A percentile compares a stretch with the other conserved stretches of the same genome.
phyloP scores from a whole-genome alignment of 2,329 filamentous ascomycete species.

The Calycina marina region DNA sequence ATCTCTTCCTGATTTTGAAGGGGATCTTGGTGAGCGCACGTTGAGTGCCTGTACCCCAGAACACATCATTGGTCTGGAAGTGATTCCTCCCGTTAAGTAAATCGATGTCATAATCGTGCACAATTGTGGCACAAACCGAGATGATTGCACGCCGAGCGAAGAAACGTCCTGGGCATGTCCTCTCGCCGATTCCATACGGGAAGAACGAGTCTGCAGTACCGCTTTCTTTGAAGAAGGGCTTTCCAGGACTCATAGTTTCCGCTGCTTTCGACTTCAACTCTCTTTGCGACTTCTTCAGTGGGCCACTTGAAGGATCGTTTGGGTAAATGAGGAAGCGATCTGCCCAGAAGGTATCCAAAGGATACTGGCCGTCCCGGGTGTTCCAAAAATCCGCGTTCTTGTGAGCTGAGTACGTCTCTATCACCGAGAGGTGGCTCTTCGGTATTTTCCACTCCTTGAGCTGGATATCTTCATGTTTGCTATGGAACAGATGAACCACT shows the following conservation, averaged over 20 bases:
- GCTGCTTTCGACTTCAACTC: not conserved
- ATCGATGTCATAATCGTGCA: not conserved
- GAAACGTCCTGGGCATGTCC: not conserved
- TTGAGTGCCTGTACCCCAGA: not conserved
- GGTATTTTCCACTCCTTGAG: not conserved
- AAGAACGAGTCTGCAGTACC: not conserved
- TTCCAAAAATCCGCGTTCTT: slow-evolving; percentile 22
- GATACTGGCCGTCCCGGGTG: slow-evolving; percentile 14
- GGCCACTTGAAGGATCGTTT: slow-evolving; percentile 18
- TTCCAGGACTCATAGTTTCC: not conserved
- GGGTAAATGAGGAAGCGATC: slow-evolving; percentile 24
- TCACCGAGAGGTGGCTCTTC: not conserved
- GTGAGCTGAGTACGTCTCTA: slow-evolving; percentile 1
- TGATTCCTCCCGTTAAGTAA: not conserved
- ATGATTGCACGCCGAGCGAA: not conserved
- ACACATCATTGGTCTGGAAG: not conserved
- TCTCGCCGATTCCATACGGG: not conserved
- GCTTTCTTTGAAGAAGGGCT: not conserved
- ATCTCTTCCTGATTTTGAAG: not conserved
- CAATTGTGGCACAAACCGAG: not conserved
- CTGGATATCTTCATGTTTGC: slow-evolving; percentile 8
- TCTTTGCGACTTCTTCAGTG: slow-evolving; percentile 6
- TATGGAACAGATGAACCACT: slow-evolving; percentile 5
- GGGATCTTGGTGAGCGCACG: not conserved
- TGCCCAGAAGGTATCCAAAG: slow-evolving; percentile 23